Evolutionary conservation across 257 asterid species (phyloP), one percentile per base, ranked within the genome.

Genomic region (Solanum chiquidenum): DNA sequence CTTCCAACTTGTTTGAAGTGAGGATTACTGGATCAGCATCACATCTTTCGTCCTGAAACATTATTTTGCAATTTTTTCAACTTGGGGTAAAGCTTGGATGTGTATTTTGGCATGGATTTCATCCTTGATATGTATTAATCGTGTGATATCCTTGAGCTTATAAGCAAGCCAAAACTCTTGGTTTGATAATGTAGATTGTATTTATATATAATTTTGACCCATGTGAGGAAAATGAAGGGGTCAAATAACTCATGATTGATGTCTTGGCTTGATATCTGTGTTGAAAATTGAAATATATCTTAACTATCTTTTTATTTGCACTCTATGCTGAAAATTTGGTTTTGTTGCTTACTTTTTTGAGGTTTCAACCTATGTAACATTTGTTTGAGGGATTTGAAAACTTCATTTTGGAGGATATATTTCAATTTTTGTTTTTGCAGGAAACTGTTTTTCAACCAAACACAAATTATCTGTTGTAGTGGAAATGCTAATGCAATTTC

Each of bases 1-100:
- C 98, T 96, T 89, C 98, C 98, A 52, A 89, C 98, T 68, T 96
- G 99, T 91, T 90, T 96, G 90, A 88, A 92, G 91, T 95, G 94
- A 94, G 89, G 75, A 82, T 49, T 29, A 29, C 44, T 82, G 29
- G 29, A 52, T 87, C 88, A 49, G 87, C 77, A 44, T 89, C 87
- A n/a, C 79, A 87, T 84, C 86, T 88, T 58, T 82, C 9, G 46
- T 85, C 89, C 60, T 55, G 62, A 64, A 86, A 84, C 89, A 66
- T 68, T 84, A 27, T 64, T 69, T 80, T 89, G 90, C 89, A 69
- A 49, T 84, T 85, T 87, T 58, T 76, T 86, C 18, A 12, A 86
- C 85, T 68, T 38, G 60, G 66, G 91, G 13, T 71, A n/a, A 14
- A 21, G 73, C 89, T 87, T 86, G 87, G 68, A 52, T 87, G 72